Base-by-base conservation (phyloP, 192 early-diverging fungal species). In the Coemansia guatemalensis region DNA sequence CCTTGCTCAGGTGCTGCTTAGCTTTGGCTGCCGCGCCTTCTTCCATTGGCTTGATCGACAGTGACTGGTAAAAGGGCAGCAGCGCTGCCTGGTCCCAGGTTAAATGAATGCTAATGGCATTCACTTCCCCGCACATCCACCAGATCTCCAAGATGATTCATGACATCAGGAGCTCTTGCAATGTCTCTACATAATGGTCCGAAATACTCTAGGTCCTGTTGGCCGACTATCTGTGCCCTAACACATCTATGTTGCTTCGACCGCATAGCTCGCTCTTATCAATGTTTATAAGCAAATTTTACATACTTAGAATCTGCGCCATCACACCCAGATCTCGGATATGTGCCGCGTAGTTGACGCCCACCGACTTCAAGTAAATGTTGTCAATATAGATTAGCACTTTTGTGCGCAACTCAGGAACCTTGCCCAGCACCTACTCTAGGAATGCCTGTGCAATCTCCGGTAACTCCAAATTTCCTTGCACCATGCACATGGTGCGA, bases 361-460 rank as follows among this genome's bases (percentile, higher is more conserved):
- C 24, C 1, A 29, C 35, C 7, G 62, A 54, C 60, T 65, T 60
- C 0, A 71, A 1, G 25, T 71, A 71, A 0, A 71, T 47, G 11
- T 71, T 71, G 57, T 71, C 69, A 18, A 71, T 71, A 25, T 71
- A 71, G 2, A 56, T 35, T 9, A 65, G 26, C 9, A 65, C 0
- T 24, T 63, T 64, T 8, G 62, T 62, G 0, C 24, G 8, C 8
- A 65, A 48, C 18, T 11, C 51, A 0, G 21, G 22, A 18, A 49
- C n/a, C 20, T 20, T 23, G 22, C 21, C 32, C 4, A 71, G 26
- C 0, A 65, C 53, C 4, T 71, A 56, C 26, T 53, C 39, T 26
- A 71, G 32, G 21, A 60, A 49, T 29, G 56, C 59, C 53, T 67
- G 54, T n/a, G 66, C 27, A 11, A 59, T 59, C 4, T 23, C 58